These are phyloP conservation scores for Pseudogymnoascus sp. DNA, from an alignment of 2,329 filamentous ascomycete genomes.

Conservation along the genomic window DNA sequence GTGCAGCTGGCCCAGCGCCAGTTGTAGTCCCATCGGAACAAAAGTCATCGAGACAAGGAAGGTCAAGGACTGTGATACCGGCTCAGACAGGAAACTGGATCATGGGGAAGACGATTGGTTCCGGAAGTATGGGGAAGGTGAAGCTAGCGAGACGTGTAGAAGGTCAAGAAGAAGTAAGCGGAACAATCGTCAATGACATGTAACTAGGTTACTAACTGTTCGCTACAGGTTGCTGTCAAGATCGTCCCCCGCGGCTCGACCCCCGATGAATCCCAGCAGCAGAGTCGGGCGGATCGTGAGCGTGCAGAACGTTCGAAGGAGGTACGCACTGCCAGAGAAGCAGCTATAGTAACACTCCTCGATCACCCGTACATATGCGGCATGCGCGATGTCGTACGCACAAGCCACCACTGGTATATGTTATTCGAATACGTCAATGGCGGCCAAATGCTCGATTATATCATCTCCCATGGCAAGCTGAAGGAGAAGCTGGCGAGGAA, in stretches of 20 bases:
- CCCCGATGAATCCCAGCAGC: constrained; percentile 67
- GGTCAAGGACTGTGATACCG: constrained; percentile 72
- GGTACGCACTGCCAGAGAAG: constrained; percentile 86
- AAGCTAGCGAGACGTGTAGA: constrained; percentile 89
- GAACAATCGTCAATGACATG: not conserved
- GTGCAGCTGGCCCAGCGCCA: constrained; percentile 41
- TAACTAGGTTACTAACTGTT: constrained; percentile 16
- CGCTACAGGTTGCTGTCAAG: constrained; percentile 77
- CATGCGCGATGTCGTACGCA: constrained; percentile 89
- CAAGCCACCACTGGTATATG: constrained; percentile 99
- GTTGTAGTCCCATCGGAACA: constrained; percentile 42
- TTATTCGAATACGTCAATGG: constrained; percentile 98
- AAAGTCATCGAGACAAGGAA: constrained; percentile 44
- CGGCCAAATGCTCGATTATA: constrained; percentile 98
- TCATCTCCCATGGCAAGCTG: constrained; percentile 92
- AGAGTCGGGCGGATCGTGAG: constrained; percentile 65
- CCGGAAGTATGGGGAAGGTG: constrained; percentile 98
- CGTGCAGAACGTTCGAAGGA: constrained; percentile 94
- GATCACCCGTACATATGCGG: constrained; percentile 95
- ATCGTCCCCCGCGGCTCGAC: constrained; percentile 87
- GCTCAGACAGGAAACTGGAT: constrained; percentile 90
- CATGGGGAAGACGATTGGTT: constrained; percentile 91
- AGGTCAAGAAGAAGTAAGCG: constrained; percentile 72
- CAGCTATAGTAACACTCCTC: constrained; percentile 88
- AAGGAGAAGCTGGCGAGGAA: constrained; percentile 98